Conservation (phyloP, 2,329 filamentous ascomycete genomes). For the Mollisiaceae sp. region DNA sequence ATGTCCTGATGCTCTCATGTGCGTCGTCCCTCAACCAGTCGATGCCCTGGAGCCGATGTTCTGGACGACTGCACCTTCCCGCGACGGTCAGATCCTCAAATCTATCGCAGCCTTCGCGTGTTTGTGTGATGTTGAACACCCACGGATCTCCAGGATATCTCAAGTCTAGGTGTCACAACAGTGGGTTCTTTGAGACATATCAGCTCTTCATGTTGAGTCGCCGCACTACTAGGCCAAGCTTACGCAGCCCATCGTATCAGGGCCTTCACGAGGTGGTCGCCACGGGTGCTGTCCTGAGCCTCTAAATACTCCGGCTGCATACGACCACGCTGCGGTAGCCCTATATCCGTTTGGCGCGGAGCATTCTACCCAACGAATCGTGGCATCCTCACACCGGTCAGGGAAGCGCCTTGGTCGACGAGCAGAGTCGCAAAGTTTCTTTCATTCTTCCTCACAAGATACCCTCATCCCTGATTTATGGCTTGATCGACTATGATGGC, state of each 20-base stretch:
- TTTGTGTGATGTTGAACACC: not conserved
- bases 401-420: not conserved
- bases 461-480: not conserved
- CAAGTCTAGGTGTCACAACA: not conserved
- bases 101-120: not conserved
- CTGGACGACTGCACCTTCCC: not conserved
- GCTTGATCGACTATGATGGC: not conserved
- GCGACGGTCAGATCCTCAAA: not conserved
- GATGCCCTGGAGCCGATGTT: not conserved
- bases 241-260: not conserved
- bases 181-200: not conserved
- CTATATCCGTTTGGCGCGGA: conserved; percentile 6
- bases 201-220: not conserved
- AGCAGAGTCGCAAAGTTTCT: not conserved
- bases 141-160: not conserved
- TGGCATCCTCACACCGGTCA: not conserved
- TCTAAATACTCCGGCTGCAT: conserved; percentile 1
- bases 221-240: not conserved
- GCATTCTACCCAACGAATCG: not conserved
- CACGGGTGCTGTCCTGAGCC: conserved; percentile 6
- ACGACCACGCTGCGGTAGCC: not conserved
- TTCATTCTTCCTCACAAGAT: not conserved
- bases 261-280: not conserved
- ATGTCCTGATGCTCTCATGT: not conserved
- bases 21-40: not conserved